Conservation (phyloP, 805 yeast species). For the Candida adriatica region DNA sequence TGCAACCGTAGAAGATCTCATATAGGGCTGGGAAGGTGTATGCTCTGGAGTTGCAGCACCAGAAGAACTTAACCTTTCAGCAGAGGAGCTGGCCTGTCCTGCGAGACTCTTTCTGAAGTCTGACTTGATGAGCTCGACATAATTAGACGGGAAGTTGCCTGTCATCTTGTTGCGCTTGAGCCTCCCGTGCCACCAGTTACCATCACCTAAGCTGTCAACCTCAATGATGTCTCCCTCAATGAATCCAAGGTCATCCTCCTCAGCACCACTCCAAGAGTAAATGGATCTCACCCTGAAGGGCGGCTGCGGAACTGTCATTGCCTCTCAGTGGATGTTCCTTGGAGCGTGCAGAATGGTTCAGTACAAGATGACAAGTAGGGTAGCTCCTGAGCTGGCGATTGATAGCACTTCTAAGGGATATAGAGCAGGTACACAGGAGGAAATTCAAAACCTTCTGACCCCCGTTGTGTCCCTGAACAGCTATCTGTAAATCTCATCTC, state of each 20-base stretch:
- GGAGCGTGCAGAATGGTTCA: no score
- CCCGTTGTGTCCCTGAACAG: no score
- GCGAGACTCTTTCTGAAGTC: conserved; percentile 11
- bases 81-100: conserved; percentile 2
- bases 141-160: conserved; percentile 86
- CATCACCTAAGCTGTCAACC: conserved; percentile 73
- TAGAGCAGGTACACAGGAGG: no score
- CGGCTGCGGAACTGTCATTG: conserved; percentile 29
- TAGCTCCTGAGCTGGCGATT: no score
- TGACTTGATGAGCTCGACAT: conserved; percentile 54
- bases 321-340: no score
- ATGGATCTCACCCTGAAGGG: conserved; percentile 77
- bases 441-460: no score
- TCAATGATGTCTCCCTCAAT: conserved; percentile 90
- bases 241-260: conserved; percentile 85
- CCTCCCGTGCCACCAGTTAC: conserved; percentile 88
- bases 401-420: no score
- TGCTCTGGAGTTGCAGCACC: conserved; percentile 1
- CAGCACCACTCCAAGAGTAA: conserved; percentile 93
- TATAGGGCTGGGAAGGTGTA: neutral
- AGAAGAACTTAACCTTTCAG: conserved; percentile 2
- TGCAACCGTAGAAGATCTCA: conserved; percentile 2
- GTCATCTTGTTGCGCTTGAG: conserved; percentile 71
- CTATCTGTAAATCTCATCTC: conserved; percentile 4
- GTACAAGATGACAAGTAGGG: no score